phyloP scores from a whole-genome alignment of 768 basidiomycete species.

The Omphalotus guepiniiformis region DNA sequence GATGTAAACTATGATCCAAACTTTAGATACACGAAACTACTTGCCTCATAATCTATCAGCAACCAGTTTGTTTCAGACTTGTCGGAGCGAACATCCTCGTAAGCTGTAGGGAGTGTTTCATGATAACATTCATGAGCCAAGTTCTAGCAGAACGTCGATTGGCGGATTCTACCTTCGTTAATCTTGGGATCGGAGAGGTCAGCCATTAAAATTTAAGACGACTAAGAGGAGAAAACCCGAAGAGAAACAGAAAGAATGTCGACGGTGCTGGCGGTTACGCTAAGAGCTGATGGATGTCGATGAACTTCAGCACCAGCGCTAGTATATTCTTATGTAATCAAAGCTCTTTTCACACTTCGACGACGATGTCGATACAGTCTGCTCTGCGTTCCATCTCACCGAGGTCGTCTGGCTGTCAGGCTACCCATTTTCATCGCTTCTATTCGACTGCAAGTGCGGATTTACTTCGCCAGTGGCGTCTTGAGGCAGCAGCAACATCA shows the following conservation, averaged over 20 bases:
- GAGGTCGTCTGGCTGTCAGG: not conserved
- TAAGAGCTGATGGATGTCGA: not conserved
- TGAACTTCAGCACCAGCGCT: too few species aligned
- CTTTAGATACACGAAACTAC: not conserved
- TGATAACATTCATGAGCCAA: conserved; percentile 14
- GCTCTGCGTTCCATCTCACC: not conserved
- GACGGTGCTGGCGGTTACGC: not conserved
- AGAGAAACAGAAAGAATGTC: conserved; percentile 7
- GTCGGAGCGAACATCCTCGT: conserved; percentile 81
- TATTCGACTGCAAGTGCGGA: conserved; percentile 4
- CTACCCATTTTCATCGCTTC: not conserved
- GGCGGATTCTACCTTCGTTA: conserved; percentile 70
- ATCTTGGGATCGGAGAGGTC: conserved; percentile 75
- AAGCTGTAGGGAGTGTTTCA: conserved; percentile 50
- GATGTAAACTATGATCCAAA: too few species aligned
- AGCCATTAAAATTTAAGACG: conserved; percentile 48
- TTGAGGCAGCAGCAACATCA: conserved; percentile 19
- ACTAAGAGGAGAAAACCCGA: conserved; percentile 7
- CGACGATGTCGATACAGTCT: too few species aligned
- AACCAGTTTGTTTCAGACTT: conserved; percentile 89
- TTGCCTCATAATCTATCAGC: conserved; percentile 81
- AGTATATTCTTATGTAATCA: too few species aligned
- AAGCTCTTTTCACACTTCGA: too few species aligned
- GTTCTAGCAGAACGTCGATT: conserved; percentile 20
- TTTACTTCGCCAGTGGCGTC: conserved; percentile 34